Conservation (phyloP, 176 grass and related monocot genomes). For the Tuctoria greenei region DNA sequence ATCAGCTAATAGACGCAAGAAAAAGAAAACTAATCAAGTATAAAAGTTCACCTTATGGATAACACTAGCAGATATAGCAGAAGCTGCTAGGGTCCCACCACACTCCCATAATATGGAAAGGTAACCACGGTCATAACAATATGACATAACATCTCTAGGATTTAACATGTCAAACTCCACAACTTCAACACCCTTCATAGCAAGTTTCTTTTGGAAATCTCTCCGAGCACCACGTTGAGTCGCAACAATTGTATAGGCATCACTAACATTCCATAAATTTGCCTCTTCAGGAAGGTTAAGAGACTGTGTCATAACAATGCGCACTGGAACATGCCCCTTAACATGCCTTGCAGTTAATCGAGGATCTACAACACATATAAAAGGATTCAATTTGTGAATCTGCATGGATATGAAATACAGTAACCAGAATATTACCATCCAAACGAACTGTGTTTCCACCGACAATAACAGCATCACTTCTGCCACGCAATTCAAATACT, state of each 20-base stretch:
- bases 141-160: conserved; percentile 87
- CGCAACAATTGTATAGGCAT: conserved; percentile 89
- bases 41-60: conserved; percentile 81
- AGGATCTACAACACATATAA: conserved; percentile 70
- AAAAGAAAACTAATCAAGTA: background rate
- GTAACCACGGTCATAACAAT: conserved; percentile 90
- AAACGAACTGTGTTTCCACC: conserved; percentile 88
- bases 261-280: conserved; percentile 84
- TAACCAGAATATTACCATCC: conserved; percentile 65
- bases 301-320: conserved; percentile 89
- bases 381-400: conserved; percentile 39
- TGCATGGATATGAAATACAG: background rate
- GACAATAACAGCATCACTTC: conserved; percentile 96
- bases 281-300: conserved; percentile 84
- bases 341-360: conserved; percentile 91
- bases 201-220: conserved; percentile 89
- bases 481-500: conserved; percentile 94
- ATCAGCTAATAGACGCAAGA: background rate
- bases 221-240: conserved; percentile 88
- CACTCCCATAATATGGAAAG: conserved; percentile 96
- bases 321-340: conserved; percentile 68
- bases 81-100: conserved; percentile 75
- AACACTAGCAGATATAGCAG: conserved; percentile 84
- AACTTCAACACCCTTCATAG: conserved; percentile 89
- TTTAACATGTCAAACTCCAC: conserved; percentile 97